Conservation (phyloP, 2,329 filamentous ascomycete genomes). For the Talaromyces verruculosus region DNA sequence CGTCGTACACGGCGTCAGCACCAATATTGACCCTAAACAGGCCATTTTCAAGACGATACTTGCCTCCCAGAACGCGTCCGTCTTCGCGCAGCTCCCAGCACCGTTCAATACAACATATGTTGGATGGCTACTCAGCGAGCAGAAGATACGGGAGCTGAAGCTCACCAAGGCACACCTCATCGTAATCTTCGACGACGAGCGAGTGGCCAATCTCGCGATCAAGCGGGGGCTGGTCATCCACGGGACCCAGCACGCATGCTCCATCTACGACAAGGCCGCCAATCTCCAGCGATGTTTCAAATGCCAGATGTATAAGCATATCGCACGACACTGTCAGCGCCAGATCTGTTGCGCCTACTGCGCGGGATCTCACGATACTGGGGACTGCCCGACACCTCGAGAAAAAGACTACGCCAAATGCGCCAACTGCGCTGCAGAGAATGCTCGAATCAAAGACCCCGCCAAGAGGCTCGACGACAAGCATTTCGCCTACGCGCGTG, state of each 20-base stretch:
- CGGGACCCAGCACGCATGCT: background rate
- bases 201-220: background rate
- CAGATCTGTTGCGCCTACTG: background rate
- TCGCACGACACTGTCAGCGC: background rate
- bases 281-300: constrained; percentile 9
- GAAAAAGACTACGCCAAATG: background rate
- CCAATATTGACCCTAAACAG: background rate
- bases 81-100: background rate
- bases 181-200: background rate
- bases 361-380: background rate
- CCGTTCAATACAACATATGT: background rate
- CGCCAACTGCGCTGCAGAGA: constrained; percentile 1
- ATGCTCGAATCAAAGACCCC: background rate
- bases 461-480: background rate
- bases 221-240: background rate
- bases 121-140: background rate
- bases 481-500: constrained; percentile 1
- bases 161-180: background rate
- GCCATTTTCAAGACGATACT: background rate
- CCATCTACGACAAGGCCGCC: background rate
- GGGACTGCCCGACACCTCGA: background rate
- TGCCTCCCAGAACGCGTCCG: background rate
- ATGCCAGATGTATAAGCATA: constrained; percentile 14
- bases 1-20: background rate
- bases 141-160: background rate